phyloP scores from a whole-genome alignment of 2,329 filamentous ascomycete species.

The Penicillium griseofulvum region DNA sequence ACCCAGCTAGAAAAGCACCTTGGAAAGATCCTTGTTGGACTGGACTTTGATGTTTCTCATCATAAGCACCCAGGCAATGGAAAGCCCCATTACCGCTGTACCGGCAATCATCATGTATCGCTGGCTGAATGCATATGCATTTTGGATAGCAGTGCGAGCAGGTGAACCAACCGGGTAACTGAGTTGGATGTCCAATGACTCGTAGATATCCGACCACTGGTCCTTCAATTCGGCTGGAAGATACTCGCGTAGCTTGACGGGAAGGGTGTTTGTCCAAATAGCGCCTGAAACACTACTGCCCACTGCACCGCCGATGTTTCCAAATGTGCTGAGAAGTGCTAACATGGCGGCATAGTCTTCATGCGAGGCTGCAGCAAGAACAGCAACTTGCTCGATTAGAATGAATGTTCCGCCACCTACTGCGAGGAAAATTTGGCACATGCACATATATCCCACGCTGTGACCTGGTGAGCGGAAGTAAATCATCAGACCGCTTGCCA shows the following conservation, averaged over 20 bases:
- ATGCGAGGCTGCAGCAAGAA: constrained; percentile 54
- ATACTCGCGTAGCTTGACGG: constrained; percentile 43
- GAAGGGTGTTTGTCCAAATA: constrained; percentile 61
- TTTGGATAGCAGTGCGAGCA: constrained; percentile 29
- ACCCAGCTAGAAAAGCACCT: neutral
- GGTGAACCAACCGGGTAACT: constrained; percentile 27
- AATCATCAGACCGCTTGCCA: constrained; percentile 57
- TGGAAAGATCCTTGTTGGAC: constrained; percentile 5
- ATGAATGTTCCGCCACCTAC: constrained; percentile 54
- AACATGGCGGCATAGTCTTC: constrained; percentile 56
- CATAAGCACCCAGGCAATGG: constrained; percentile 43
- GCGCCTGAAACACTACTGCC: constrained; percentile 57
- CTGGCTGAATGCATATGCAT: constrained; percentile 51
- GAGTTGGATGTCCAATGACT: constrained; percentile 47
- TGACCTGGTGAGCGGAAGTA: constrained; percentile 50
- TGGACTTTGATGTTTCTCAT: constrained; percentile 48
- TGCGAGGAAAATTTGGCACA: constrained; percentile 59
- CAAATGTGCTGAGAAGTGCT: constrained; percentile 56
- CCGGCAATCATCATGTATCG: constrained; percentile 52
- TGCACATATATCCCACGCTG: constrained; percentile 54
- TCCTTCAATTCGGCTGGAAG: constrained; percentile 38
- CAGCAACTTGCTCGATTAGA: constrained; percentile 55
- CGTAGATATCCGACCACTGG: constrained; percentile 46
- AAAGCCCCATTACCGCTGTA: constrained; percentile 40
- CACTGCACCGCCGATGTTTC: constrained; percentile 54